Percentiles rank a stretch among this genome's conserved stretches.
phyloP scores from a whole-genome alignment of 768 basidiomycete species.

The Polyporus arcularius region DNA sequence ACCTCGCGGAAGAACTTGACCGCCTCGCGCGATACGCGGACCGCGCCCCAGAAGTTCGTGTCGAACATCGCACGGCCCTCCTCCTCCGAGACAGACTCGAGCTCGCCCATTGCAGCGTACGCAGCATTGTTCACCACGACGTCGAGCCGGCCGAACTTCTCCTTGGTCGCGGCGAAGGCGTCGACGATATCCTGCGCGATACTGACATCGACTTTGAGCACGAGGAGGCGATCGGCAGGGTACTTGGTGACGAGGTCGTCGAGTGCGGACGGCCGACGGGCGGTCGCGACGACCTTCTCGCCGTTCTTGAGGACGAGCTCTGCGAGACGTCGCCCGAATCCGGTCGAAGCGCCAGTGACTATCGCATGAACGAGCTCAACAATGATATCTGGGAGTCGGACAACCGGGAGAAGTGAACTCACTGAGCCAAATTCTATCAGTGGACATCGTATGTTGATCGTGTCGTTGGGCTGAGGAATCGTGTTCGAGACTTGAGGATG shows the following conservation, averaged over 20 bases:
- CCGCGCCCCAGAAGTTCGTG: slow-evolving; percentile 36
- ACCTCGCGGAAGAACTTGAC: slow-evolving; percentile 31
- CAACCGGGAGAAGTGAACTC: neutral
- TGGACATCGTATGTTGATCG: slow-evolving; percentile 7
- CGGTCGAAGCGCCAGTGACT: slow-evolving; percentile 30
- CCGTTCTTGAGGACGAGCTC: slow-evolving; percentile 22
- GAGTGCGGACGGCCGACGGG: slow-evolving; percentile 18
- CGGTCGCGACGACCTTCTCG: slow-evolving; percentile 23
- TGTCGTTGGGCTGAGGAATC: too few species aligned
- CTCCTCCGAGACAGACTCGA: slow-evolving; percentile 29
- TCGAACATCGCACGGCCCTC: slow-evolving; percentile 32
- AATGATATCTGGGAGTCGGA: neutral
- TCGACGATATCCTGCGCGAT: slow-evolving; percentile 19
- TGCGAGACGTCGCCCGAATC: slow-evolving; percentile 21
- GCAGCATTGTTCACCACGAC: slow-evolving; percentile 38
- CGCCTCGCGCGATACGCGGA: slow-evolving; percentile 28
- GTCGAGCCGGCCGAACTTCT: slow-evolving; percentile 34
- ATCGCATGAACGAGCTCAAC: neutral
- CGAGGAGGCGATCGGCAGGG: slow-evolving; percentile 26
- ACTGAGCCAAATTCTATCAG: slow-evolving; percentile 18
- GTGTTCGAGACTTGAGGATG: too few species aligned
- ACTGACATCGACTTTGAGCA: slow-evolving; percentile 34
- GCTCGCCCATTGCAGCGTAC: slow-evolving; percentile 25
- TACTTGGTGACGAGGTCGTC: slow-evolving; percentile 13
- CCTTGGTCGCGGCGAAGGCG: slow-evolving; percentile 24